A percentile compares a stretch with the other conserved stretches of the same genome.
These are phyloP conservation scores for Rhynchosporium secalis DNA, from an alignment of 2,329 filamentous ascomycete species.

Conservation along the genomic window DNA sequence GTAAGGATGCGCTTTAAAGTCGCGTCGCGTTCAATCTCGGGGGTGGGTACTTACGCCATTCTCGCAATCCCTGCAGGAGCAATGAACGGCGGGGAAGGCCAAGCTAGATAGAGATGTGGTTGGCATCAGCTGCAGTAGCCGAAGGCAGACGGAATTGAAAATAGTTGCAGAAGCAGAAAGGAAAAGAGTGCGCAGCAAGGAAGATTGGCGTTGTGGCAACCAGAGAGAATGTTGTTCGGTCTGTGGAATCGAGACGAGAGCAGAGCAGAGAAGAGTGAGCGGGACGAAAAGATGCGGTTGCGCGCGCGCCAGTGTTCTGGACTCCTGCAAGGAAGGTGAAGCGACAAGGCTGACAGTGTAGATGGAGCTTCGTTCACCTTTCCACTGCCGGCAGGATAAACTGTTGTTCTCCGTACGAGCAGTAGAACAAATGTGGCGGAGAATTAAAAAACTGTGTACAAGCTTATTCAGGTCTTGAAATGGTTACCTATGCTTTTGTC, in stretches of 20 bases:
- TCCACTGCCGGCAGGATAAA: not conserved
- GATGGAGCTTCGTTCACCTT: not conserved
- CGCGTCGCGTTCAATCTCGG: slow-evolving; percentile 13
- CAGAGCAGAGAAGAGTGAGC: not conserved
- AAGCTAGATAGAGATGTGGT: not conserved
- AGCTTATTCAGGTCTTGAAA: not conserved
- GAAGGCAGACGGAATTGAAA: not conserved
- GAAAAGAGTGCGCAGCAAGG: not conserved
- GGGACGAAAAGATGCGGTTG: not conserved
- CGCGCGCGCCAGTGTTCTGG: not conserved
- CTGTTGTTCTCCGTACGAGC: too few relatives aligned
- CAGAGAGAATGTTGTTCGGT: not conserved
- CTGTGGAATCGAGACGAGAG: not conserved
- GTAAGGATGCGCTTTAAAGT: slow-evolving; percentile 3
- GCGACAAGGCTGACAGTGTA: slow-evolving; percentile 7
- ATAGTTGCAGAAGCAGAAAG: too few relatives aligned
- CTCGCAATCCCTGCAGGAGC: not conserved
- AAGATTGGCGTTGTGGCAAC: not conserved
- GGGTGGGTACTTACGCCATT: slow-evolving; percentile 9
- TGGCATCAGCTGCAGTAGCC: not conserved
- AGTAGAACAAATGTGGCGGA: not conserved
- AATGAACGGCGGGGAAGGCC: not conserved
- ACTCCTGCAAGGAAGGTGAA: not conserved
- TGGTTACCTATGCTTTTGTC: not conserved
- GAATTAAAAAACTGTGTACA: too few relatives aligned